Evolutionary conservation across 768 basidiomycete species (phyloP).

Genomic region (Porphyrellus cyaneotinctus): DNA sequence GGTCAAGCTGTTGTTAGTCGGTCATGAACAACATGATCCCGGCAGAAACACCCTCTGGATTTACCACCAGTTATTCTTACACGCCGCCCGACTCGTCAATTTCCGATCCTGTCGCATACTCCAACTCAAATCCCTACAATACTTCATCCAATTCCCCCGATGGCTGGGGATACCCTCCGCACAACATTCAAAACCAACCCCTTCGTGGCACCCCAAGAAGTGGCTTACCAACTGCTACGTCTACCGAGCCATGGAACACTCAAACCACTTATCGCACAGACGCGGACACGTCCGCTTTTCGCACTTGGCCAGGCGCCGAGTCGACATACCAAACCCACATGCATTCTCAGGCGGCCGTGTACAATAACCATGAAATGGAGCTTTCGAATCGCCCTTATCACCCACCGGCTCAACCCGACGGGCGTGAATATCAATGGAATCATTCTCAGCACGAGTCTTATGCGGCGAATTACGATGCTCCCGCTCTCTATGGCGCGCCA

Average conservation of each 20-base stretch:
- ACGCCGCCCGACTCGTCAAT: constrained; percentile 39
- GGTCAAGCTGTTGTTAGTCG: constrained; percentile 16
- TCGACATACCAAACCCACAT: constrained; percentile 34
- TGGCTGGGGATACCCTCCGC: constrained; percentile 53
- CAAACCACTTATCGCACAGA: constrained; percentile 29
- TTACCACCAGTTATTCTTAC: constrained; percentile 42
- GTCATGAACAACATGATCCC: constrained; percentile 40
- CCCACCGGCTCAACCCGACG: constrained; percentile 36
- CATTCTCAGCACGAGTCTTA: constrained; percentile 25
- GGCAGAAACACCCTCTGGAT: constrained; percentile 33
- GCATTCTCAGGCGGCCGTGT: constrained; percentile 23
- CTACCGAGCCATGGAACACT: constrained; percentile 22
- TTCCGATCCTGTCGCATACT: constrained; percentile 40
- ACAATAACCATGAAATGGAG: constrained; percentile 35
- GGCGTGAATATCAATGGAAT: constrained; percentile 33
- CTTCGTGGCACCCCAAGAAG: constrained; percentile 37
- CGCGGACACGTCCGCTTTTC: constrained; percentile 38
- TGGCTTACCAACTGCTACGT: constrained; percentile 15
- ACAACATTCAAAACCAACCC: constrained; percentile 45
- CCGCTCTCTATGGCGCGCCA: constrained; percentile 22
- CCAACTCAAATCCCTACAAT: constrained; percentile 40
- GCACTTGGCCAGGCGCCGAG: constrained; percentile 45
- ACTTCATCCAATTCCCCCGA: constrained; percentile 43
- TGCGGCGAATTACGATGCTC: constrained; percentile 24
- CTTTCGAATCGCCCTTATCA: constrained; percentile 34